Conservation (phyloP, 2,329 filamentous ascomycete species). For the Nothophaeocryptopus gaeumannii region DNA sequence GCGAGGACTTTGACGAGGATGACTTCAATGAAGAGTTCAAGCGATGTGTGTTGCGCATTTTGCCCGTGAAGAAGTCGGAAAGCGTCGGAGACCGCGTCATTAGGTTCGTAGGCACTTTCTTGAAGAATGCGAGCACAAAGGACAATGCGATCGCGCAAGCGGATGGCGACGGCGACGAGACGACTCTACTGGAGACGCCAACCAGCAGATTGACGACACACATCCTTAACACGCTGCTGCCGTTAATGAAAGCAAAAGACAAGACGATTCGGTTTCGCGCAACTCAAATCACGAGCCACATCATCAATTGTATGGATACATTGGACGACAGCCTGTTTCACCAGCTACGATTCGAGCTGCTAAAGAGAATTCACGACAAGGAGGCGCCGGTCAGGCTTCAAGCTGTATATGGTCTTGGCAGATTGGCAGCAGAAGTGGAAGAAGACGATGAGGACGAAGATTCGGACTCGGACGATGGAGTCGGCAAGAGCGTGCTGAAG, state of each 20-base stretch:
- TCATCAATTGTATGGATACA: constrained; percentile 87
- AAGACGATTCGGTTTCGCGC: constrained; percentile 87
- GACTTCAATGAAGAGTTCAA: constrained; percentile 86
- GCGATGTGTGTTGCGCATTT: constrained; percentile 74
- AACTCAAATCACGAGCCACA: constrained; percentile 84
- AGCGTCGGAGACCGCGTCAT: constrained; percentile 80
- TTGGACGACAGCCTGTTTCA: constrained; percentile 92
- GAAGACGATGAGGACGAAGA: constrained; percentile 62
- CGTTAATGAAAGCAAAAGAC: constrained; percentile 81
- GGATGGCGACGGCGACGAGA: constrained; percentile 59
- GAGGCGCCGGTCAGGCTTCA: constrained; percentile 89
- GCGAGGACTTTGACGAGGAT: constrained; percentile 72
- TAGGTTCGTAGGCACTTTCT: constrained; percentile 81
- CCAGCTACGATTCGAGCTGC: constrained; percentile 70
- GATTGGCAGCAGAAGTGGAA: constrained; percentile 70
- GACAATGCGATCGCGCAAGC: constrained; percentile 40
- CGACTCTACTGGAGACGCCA: constrained; percentile 75
- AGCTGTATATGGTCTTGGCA: constrained; percentile 83
- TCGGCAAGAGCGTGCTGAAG: constrained; percentile 67
- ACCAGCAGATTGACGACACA: constrained; percentile 73
- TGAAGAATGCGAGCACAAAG: constrained; percentile 66
- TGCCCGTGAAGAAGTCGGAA: constrained; percentile 91
- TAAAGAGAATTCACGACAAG: constrained; percentile 88
- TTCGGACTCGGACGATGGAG: constrained; percentile 63
- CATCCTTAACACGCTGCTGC: constrained; percentile 70